A percentile compares a stretch with the other conserved stretches of the same genome.
Evolutionary conservation across 164 flowering plant genomes (phyloP).

Genomic region (Chimonanthus praecox): DNA sequence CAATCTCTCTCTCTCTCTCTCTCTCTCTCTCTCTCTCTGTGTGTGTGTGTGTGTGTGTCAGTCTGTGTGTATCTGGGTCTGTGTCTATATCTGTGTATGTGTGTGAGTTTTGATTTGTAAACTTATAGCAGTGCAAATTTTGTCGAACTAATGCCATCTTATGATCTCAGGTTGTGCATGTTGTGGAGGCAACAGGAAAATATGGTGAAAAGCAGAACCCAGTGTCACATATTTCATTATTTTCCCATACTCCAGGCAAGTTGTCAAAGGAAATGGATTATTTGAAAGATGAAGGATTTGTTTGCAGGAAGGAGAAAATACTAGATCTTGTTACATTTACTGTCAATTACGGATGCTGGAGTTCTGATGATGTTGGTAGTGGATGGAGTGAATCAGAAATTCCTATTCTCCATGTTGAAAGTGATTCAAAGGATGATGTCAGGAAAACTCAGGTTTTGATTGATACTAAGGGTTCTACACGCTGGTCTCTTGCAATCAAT

Average conservation of each 20-base stretch:
- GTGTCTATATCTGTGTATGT: too few relatives aligned
- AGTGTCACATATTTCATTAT: conserved; percentile 69
- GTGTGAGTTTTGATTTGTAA: too few relatives aligned
- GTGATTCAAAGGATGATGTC: conserved; percentile 33
- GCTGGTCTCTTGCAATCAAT: conserved; percentile 88
- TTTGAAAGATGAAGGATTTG: conserved; percentile 58
- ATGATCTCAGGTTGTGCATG: conserved; percentile 77
- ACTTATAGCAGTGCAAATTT: not conserved
- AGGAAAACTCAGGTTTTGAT: conserved; percentile 52
- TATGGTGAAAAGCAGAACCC: conserved; percentile 36
- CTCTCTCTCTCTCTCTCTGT: too few relatives aligned
- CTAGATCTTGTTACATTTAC: conserved; percentile 77
- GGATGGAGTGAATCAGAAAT: conserved; percentile 80
- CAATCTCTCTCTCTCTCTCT: too few relatives aligned
- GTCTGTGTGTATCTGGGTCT: too few relatives aligned
- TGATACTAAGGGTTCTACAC: conserved; percentile 66
- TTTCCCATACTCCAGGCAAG: conserved; percentile 79
- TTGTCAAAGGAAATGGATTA: conserved; percentile 60
- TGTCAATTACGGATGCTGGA: conserved; percentile 79
- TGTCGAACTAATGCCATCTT: not conserved
- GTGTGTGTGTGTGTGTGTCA: too few relatives aligned
- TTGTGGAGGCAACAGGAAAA: conserved; percentile 60
- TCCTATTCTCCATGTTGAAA: conserved; percentile 49
- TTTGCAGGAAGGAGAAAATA: conserved; percentile 59
- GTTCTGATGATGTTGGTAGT: conserved; percentile 32